Conservation (phyloP, 495 filamentous ascomycete genomes). For the Pyrenula massariospora region DNA sequence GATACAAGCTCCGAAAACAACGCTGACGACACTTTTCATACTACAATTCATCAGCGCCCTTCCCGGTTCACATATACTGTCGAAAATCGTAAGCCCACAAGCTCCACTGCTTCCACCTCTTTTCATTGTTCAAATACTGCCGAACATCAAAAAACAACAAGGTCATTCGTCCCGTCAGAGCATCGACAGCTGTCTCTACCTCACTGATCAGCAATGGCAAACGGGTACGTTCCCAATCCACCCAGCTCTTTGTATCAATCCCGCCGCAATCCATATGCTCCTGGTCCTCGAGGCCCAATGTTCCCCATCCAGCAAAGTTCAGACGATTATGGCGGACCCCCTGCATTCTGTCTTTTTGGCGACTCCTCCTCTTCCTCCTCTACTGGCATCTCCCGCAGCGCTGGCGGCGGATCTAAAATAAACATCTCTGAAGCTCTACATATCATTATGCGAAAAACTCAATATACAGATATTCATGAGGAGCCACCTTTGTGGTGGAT, state of each 20-base stretch:
- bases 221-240: constrained; percentile 36
- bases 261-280: not conserved
- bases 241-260: not conserved
- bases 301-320: not conserved
- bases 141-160: no score
- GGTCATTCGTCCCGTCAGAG: not conserved
- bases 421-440: not conserved
- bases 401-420: not conserved
- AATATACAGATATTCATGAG: not conserved
- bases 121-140: no score
- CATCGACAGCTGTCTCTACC: not conserved
- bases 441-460: not conserved
- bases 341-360: not conserved
- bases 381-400: not conserved
- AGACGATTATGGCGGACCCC: not conserved
- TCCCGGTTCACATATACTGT: no score
- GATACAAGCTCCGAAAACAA: not conserved
- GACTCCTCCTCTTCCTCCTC: not conserved
- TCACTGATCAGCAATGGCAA: constrained; percentile 40
- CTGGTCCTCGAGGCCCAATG: not conserved
- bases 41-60: no score
- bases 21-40: no score
- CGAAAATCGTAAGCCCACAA: no score
- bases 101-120: no score
- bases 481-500: not conserved